Evolutionary conservation across 176 grass and related monocot genomes (phyloP).

Genomic region (Hsuehochloa calcarea): DNA sequence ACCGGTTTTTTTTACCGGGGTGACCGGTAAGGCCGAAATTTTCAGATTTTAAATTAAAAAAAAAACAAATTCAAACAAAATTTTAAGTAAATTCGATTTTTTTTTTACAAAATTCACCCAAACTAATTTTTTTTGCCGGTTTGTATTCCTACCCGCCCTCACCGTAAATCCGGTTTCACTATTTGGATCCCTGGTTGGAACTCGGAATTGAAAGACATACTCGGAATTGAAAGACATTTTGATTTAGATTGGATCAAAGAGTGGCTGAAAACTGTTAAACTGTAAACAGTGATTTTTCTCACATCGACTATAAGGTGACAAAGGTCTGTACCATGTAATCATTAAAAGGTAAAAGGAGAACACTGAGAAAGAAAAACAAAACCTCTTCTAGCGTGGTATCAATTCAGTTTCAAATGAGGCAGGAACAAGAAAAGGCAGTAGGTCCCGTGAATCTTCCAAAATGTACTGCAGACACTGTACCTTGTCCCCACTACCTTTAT

Average conservation of each 20-base stretch:
- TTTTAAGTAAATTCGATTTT: no score
- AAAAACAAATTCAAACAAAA: no score
- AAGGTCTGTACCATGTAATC: background rate
- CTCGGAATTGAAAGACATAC: background rate
- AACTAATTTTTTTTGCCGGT: no score
- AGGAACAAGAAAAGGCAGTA: constrained; percentile 6
- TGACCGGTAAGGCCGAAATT: no score
- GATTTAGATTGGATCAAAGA: background rate
- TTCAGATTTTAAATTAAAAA: no score
- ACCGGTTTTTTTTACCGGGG: no score
- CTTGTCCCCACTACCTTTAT: background rate
- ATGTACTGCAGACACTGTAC: background rate
- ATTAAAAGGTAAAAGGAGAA: background rate
- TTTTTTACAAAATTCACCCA: no score
- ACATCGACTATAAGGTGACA: background rate
- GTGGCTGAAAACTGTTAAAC: background rate
- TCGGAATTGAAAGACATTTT: background rate
- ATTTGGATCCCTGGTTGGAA: no score
- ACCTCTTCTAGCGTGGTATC: background rate
- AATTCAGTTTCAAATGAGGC: background rate
- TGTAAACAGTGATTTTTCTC: background rate
- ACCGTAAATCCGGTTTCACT: no score
- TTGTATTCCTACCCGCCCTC: no score
- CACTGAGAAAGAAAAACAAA: background rate
- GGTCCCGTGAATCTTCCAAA: background rate